A percentile compares a stretch with the other conserved stretches of the same genome.
These are phyloP conservation scores for Suhomyces maxii DNA, from an alignment of 1,139 yeast genomes.

Conservation along the genomic window DNA sequence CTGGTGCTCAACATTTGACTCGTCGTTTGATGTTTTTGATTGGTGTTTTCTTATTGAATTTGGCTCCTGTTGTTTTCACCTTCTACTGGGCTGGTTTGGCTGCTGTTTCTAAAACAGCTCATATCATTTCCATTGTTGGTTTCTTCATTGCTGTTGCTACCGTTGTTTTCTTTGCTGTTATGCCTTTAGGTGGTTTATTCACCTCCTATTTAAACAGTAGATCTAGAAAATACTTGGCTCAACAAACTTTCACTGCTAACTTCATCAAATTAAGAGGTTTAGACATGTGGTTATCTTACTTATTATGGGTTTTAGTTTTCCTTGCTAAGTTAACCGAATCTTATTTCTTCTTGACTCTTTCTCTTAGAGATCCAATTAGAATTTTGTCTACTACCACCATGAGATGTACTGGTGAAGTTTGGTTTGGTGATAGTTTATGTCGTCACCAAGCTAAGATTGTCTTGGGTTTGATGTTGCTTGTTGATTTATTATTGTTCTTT, in stretches of 20 bases:
- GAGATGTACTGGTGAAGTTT: constrained; percentile 78
- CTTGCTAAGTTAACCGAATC: constrained; percentile 88
- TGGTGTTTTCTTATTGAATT: constrained; percentile 64
- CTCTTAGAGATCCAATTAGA: constrained; percentile 94
- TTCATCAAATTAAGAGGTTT: constrained; percentile 78
- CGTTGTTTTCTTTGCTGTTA: constrained; percentile 78
- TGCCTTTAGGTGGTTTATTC: constrained; percentile 97
- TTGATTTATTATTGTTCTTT: constrained; percentile 92
- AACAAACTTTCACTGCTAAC: constrained; percentile 95
- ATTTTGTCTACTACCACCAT: constrained; percentile 45
- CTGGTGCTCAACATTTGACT: constrained; percentile 96
- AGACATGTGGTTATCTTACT: constrained; percentile 96
- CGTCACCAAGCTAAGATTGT: constrained; percentile 83
- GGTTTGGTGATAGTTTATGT: constrained; percentile 79
- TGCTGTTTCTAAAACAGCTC: constrained; percentile 71
- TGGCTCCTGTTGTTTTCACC: constrained; percentile 85
- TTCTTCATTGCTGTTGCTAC: constrained; percentile 89
- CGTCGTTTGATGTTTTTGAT: constrained; percentile 81
- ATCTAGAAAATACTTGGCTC: constrained; percentile 87
- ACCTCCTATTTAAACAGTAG: constrained; percentile 88
- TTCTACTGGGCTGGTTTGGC: constrained; percentile 79
- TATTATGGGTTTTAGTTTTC: constrained; percentile 86
- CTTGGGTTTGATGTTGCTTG: constrained; percentile 86
- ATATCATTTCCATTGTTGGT: constrained; percentile 80
- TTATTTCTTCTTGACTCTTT: constrained; percentile 85